phyloP scores from a whole-genome alignment of 192 early-diverging fungal species.

The Rhizophagus clarus region DNA sequence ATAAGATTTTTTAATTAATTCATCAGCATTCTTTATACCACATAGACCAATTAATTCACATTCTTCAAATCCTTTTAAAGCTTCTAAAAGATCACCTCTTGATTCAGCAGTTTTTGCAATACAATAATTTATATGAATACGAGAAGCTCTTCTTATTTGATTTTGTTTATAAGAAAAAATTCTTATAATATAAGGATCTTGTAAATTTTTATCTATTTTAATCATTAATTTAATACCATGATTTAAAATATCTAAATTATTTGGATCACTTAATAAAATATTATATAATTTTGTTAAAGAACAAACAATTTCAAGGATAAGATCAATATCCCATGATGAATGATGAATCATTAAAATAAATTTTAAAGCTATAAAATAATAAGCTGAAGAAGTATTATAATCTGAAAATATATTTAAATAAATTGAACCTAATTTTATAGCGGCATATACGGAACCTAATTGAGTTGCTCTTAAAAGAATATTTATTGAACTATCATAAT shows the following conservation, averaged over 20 bases:
- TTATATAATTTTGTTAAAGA: constrained; percentile 5
- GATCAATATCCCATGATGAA: neutral
- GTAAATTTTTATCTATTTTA: neutral
- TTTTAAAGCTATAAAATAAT: constrained; percentile 20
- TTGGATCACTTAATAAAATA: neutral
- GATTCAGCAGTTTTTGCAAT: neutral
- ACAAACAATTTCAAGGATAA: neutral
- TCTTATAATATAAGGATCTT: neutral
- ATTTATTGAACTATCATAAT: neutral
- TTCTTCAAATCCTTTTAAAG: neutral
- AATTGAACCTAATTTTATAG: neutral
- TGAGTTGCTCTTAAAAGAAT: neutral
- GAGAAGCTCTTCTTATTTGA: neutral
- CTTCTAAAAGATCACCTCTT: neutral
- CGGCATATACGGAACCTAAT: neutral
- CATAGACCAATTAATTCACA: neutral
- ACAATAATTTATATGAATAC: constrained; percentile 15
- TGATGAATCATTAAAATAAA: neutral
- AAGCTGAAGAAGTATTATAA: neutral
- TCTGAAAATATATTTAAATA: neutral
- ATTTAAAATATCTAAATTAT: constrained; percentile 13
- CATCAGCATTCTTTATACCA: constrained; percentile 14
- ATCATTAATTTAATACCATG: neutral
- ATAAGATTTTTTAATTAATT: constrained; percentile 1
- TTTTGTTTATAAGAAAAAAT: neutral